These are phyloP conservation scores for Gigaspora rosea DNA, from an alignment of 192 early-diverging fungal genomes.

Conservation along the genomic window DNA sequence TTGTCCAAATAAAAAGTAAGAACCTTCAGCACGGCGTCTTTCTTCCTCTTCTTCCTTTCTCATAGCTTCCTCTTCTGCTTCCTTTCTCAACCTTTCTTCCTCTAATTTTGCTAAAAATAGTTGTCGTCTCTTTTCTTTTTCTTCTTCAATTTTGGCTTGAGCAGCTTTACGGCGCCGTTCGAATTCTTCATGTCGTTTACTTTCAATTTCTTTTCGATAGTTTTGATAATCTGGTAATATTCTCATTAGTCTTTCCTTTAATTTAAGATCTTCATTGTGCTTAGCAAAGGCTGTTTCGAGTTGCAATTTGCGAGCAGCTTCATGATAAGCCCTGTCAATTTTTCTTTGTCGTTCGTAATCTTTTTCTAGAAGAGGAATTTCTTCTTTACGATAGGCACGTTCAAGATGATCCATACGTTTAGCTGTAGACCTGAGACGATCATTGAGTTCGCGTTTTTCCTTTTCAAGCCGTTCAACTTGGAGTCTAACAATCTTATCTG, in stretches of 20 bases:
- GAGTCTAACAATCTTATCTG: constrained; percentile 73
- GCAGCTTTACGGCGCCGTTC: constrained; percentile 57
- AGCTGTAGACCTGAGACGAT: constrained; percentile 69
- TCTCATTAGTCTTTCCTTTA: constrained; percentile 78
- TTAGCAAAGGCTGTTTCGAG: constrained; percentile 64
- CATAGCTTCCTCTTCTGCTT: constrained; percentile 46
- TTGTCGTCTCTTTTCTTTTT: constrained; percentile 71
- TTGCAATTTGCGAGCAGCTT: constrained; percentile 69
- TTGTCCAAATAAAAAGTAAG: no score
- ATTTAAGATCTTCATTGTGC: constrained; percentile 69
- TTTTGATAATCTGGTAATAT: constrained; percentile 81
- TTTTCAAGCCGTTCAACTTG: constrained; percentile 92
- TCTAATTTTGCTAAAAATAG: constrained; percentile 57
- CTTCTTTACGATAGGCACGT: constrained; percentile 89
- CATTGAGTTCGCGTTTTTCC: constrained; percentile 80
- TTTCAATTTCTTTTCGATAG: constrained; percentile 62
- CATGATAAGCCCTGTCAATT: constrained; percentile 78
- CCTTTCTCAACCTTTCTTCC: constrained; percentile 44
- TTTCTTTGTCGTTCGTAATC: constrained; percentile 91
- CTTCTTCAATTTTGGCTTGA: constrained; percentile 65
- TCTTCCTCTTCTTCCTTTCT: constrained; percentile 47
- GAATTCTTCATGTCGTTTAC: constrained; percentile 59
- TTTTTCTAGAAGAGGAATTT: constrained; percentile 85
- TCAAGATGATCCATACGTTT: constrained; percentile 90
- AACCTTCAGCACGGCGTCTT: constrained; percentile 34